These are phyloP conservation scores for Fusarium tjaetaba DNA, from an alignment of 2,329 filamentous ascomycete species.

Conservation along the genomic window DNA sequence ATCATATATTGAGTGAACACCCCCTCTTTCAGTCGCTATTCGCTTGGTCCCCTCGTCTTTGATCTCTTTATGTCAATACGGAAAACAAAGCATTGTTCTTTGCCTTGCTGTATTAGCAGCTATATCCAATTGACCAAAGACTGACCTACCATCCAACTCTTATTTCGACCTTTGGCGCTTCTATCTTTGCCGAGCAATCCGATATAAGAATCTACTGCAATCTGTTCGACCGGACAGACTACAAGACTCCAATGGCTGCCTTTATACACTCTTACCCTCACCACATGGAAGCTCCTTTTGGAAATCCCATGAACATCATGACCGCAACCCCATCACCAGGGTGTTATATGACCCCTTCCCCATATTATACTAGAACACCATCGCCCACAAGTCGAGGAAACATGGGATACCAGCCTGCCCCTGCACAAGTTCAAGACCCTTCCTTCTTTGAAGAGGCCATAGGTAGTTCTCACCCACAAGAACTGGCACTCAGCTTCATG, in stretches of 20 bases:
- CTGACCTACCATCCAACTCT: background rate
- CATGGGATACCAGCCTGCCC: conserved; percentile 28
- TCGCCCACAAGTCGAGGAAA: conserved; percentile 34
- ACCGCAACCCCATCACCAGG: conserved; percentile 28
- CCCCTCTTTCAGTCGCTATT: background rate
- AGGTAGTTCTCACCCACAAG: conserved; percentile 31
- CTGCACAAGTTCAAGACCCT: conserved; percentile 31
- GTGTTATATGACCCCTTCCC: conserved; percentile 33
- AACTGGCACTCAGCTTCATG: conserved; percentile 30
- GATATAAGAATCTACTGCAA: background rate
- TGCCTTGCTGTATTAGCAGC: background rate
- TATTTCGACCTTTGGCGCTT: background rate
- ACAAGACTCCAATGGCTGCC: conserved; percentile 22
- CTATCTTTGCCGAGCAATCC: background rate
- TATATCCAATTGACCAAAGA: background rate
- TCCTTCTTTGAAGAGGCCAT: conserved; percentile 45
- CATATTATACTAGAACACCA: conserved; percentile 35
- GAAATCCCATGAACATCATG: conserved; percentile 20
- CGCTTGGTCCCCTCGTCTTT: background rate
- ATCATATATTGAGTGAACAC: conserved; percentile 23
- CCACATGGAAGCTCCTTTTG: conserved; percentile 30
- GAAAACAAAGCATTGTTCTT: background rate
- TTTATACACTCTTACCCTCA: conserved; percentile 34
- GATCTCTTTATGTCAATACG: background rate
- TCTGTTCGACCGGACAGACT: conserved; percentile 1